phyloP scores from a whole-genome alignment of 257 asterid genomes.

The Solanum paucissectum region DNA sequence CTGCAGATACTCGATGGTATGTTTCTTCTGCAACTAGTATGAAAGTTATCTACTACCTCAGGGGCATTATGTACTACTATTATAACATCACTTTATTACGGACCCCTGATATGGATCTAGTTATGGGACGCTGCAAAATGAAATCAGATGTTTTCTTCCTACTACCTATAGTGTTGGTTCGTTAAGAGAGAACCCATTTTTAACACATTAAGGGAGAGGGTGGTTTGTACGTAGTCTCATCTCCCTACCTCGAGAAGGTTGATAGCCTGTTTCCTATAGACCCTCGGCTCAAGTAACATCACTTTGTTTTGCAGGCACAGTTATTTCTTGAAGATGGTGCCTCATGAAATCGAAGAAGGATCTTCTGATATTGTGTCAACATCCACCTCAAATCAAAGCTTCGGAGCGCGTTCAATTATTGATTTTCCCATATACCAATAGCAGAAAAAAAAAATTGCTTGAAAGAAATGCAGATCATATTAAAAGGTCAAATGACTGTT shows the following conservation, averaged over 20 bases:
- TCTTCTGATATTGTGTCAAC: constrained; percentile 34
- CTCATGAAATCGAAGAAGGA: constrained; percentile 24
- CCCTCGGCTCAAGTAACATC: neutral
- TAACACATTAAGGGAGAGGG: neutral
- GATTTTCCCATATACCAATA: constrained; percentile 9
- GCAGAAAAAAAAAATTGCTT: neutral
- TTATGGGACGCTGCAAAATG: neutral
- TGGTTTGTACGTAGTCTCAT: neutral
- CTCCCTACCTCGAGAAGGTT: neutral
- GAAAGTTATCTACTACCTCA: neutral
- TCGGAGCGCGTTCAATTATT: neutral
- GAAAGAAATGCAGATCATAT: neutral
- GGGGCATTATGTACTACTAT: neutral
- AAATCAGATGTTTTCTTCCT: neutral
- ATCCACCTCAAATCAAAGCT: constrained; percentile 13
- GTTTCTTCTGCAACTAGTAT: neutral
- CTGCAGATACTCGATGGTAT: constrained; percentile 88
- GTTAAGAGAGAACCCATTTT: neutral
- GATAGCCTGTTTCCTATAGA: neutral
- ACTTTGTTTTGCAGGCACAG: constrained; percentile 2
- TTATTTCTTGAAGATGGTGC: constrained; percentile 32
- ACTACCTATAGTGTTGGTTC: neutral
- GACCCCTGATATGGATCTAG: neutral
- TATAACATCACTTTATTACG: neutral
- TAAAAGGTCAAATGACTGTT: constrained; percentile 17